Evolutionary conservation across 495 filamentous ascomycete species (phyloP), one percentile per base, ranked within the genome.

Genomic region (Lasiosphaeria hispida): DNA sequence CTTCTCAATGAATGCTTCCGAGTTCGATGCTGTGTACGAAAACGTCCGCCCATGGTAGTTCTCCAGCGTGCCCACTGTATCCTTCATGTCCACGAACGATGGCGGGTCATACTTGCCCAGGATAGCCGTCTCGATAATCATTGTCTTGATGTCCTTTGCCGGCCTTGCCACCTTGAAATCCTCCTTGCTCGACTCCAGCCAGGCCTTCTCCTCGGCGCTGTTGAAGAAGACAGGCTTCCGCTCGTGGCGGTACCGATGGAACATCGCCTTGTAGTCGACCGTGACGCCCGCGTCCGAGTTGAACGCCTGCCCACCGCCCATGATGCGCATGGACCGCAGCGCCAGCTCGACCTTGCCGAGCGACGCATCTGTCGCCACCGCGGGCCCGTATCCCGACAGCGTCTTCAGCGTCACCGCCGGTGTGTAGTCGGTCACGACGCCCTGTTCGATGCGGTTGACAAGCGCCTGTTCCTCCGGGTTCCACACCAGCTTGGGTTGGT

Each of bases 31-130:
- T 55, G 19, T 55, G 60, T 72, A 72, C 30, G 59, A 62, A 13
- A 53, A 57, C 0, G 64, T 64, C n/a, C 63, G 60, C 13, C 37
- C 57, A 23, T 70, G 67, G 45, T 76, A 75, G 57, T 60, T 72
- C 19, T 53, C 58, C 38, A 81, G 49, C 38, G 63, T 61, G 0
- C 53, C 71, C 18, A 71, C 13, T 30, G 71, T 57, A 42, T 80
- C 73, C 2, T 15, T 47, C 10, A 63, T 30, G 1, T 72, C 70
- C 10, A 62, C 67, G 39, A 64, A 67, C 55, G 61, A 49, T 0
- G 71, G 61, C 0, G 34, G 14, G 15, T 68, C 60, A 61, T 82
- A 79, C 41, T 69, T 68, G 36, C 79, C 79, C 17, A 67, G 63
- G 51, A 81, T 49, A 33, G 67, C 65, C 43, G 66, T 55, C 42